These are phyloP conservation scores for Conoideocrella luteorostrata DNA, from an alignment of 2,329 filamentous ascomycete species.

Conservation along the genomic window DNA sequence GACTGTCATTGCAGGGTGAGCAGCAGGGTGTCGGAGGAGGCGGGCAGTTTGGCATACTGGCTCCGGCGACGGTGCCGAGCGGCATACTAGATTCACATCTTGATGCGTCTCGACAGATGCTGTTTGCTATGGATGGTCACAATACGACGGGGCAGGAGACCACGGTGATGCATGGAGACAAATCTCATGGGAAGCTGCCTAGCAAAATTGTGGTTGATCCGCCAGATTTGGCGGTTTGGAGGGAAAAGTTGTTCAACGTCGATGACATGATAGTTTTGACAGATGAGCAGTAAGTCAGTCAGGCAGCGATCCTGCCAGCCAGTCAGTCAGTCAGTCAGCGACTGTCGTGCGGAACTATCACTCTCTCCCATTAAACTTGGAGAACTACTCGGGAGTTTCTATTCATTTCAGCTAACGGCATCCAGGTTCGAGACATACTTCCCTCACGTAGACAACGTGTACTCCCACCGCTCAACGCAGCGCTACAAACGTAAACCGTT, in stretches of 20 bases:
- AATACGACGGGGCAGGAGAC: neutral
- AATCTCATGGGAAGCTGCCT: slow-evolving; percentile 43
- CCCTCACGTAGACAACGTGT: slow-evolving; percentile 77
- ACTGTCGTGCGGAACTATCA: too few species aligned
- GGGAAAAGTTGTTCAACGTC: slow-evolving; percentile 68
- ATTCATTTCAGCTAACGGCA: neutral
- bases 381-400: neutral
- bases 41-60: slow-evolving; percentile 42
- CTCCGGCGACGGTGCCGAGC: slow-evolving; percentile 22
- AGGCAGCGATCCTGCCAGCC: too few species aligned
- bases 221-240: slow-evolving; percentile 62
- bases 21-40: neutral
- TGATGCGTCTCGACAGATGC: neutral
- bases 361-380: too few species aligned
- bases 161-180: slow-evolving; percentile 17
- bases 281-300: slow-evolving; percentile 56
- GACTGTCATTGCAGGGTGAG: neutral
- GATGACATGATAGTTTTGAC: slow-evolving; percentile 65
- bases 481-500: slow-evolving; percentile 78
- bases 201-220: slow-evolving; percentile 57
- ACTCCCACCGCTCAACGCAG: slow-evolving; percentile 77
- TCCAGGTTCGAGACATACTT: slow-evolving; percentile 72
- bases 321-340: too few species aligned
- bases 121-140: neutral
- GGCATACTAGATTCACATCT: slow-evolving; percentile 3